Evolutionary conservation across 306 rosid genomes (phyloP), one percentile per base, ranked within the genome.

Genomic region (Dryas octopetala): DNA sequence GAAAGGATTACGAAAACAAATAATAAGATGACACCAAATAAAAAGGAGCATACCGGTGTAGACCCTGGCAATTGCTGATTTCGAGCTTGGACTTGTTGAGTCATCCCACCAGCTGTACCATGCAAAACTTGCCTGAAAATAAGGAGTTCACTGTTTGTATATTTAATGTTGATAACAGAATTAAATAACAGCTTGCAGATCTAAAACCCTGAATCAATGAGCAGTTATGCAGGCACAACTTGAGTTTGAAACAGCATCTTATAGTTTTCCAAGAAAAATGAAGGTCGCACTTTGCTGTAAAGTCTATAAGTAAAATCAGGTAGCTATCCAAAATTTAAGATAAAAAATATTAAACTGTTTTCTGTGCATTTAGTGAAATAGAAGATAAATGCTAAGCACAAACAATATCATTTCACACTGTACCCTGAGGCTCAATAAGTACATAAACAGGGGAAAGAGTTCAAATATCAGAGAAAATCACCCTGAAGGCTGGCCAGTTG

Each of bases 401-500:
- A 48, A 43, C 53, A 52, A 6, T 40, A 4, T 48, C 48, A 9
- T 60, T 61, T 40, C 77, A 51, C 6, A 11, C 4, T 40, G 52
- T 40, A 32, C 6, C 54, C 50, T 43, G 26, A 68, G 32, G 32
- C 16, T n/a, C 2, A 15, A 11, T 53, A 45, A 64, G 4, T 48
- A 19, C 55, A 65, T 46, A 51, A 32, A 66, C 26, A 14, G 65
- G 43, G 67, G 70, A 10, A 32, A 52, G 55, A 61, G 54, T 58
- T 11, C 4, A 54, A 82, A 63, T 13, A 46, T 4, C 7, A 40
- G 69, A 63, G 82, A 78, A 74, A 74, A 7, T 59, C 61, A 96
- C 99, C 99, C 99, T 59, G 99, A 90, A 72, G 98, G 88, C 83
- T 95, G 98, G 82, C 98, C 91, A 76, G 90, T 32, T 73, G 90